phyloP scores from a whole-genome alignment of 164 flowering plant genomes.

The Euptelea pleiosperma region DNA sequence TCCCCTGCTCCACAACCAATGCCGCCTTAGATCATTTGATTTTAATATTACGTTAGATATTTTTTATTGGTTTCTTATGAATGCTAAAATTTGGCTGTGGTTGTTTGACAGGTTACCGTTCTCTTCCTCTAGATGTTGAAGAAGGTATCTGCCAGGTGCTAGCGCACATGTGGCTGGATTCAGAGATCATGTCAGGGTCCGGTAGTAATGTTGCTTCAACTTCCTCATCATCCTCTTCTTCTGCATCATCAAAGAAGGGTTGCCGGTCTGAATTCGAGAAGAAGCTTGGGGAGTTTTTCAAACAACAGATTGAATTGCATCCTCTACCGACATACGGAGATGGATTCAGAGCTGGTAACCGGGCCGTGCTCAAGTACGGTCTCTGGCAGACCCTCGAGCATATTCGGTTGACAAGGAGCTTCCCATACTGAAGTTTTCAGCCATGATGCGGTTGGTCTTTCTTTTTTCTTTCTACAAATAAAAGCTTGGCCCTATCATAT shows the following conservation, averaged over 20 bases:
- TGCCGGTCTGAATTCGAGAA: constrained; percentile 56
- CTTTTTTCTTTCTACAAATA: neutral
- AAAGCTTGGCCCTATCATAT: constrained; percentile 18
- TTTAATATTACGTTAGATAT: too few species aligned
- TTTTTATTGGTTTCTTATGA: too few species aligned
- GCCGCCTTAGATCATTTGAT: neutral
- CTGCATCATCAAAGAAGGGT: constrained; percentile 36
- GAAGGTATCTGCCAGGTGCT: constrained; percentile 92
- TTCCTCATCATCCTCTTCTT: constrained; percentile 32
- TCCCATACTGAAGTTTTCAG: constrained; percentile 36
- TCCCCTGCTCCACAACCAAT: neutral
- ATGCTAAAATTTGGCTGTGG: neutral
- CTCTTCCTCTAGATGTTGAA: constrained; percentile 66
- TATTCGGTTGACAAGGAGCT: constrained; percentile 59
- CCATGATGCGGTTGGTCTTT: neutral
- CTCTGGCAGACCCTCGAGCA: constrained; percentile 64
- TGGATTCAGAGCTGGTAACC: constrained; percentile 71
- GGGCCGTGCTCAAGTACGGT: constrained; percentile 64
- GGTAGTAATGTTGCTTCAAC: constrained; percentile 42
- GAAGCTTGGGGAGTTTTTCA: constrained; percentile 75
- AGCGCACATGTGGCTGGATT: constrained; percentile 83
- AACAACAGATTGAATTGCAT: constrained; percentile 70
- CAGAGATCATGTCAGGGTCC: constrained; percentile 45
- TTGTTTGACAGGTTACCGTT: constrained; percentile 48
- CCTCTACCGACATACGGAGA: constrained; percentile 72